Evolutionary conservation across 306 rosid species (phyloP), one percentile per base, ranked within the genome.

Genomic region (Lathyrus aphaca): DNA sequence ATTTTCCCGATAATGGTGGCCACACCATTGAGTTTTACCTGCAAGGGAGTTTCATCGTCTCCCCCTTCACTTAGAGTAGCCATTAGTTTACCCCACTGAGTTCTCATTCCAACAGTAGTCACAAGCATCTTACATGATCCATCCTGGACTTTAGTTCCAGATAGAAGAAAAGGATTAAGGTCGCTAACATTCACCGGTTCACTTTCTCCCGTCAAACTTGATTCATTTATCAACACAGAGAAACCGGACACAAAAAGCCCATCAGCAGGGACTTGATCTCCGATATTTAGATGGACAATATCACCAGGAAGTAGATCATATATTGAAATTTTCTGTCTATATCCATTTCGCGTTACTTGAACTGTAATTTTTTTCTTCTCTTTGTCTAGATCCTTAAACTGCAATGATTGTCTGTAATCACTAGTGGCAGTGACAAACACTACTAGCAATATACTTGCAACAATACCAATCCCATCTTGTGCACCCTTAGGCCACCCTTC

Each of bases 401-500:
- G 99, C 76, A 94, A 79, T 7, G 99, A 94, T 74, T 94, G 99
- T 69, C 83, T 87, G 53, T 94, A 94, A 83, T 94, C 99, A 63
- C 97, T 91, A 4, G 89, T 82, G 50, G 99, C 99, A 49, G 99
- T 94, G 80, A 94, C 99, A 74, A 91, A 82, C 64, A 94, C 99
- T 62, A 94, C 97, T 59, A 94, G 96, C 82, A 94, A 87, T 82
- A 94, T 94, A 77, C 99, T 94, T 0, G 99, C 99, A 84, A 91
- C 99, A 75, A 94, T 94, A 79, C 99, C 99, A 21, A 94, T 87
- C 75, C 99, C 99, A 80, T 94, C 99, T 25, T 94, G 96, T 37
- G 99, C 96, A 77, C 99, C 99, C 85, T 82, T 88, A 40, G 99
- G 99, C 99, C 99, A 94, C 68, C 99, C 99, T 83, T 94, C 96